phyloP scores from a whole-genome alignment of 441 rosid genomes.

The Populus trichocarpa region DNA sequence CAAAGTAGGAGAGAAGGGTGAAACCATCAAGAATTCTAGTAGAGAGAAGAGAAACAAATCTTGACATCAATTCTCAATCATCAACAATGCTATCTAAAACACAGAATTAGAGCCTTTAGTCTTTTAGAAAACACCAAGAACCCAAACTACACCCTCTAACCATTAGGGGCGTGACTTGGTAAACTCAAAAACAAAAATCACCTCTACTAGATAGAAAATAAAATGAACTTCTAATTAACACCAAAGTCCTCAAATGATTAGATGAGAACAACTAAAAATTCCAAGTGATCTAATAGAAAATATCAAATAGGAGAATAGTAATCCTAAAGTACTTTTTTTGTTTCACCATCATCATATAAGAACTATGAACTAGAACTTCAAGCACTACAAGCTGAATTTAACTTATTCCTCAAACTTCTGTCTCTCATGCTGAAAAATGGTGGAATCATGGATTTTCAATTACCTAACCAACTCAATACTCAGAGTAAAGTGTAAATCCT shows the following conservation, averaged over 20 bases:
- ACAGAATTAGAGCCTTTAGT: background rate
- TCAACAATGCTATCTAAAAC: background rate
- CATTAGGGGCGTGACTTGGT: background rate
- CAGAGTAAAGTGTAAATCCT: background rate
- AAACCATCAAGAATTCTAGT: background rate
- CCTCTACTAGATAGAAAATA: background rate
- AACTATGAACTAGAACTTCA: constrained; percentile 1
- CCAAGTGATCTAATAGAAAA: no score
- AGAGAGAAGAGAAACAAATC: background rate
- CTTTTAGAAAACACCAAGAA: background rate
- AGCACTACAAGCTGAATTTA: background rate
- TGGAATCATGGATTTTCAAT: background rate
- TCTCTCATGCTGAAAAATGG: background rate
- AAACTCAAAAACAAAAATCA: background rate
- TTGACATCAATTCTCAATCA: background rate
- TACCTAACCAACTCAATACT: background rate
- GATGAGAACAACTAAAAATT: background rate
- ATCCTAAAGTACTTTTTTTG: background rate
- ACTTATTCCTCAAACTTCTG: background rate
- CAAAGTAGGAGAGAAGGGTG: background rate
- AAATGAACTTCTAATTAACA: background rate
- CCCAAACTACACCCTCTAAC: background rate
- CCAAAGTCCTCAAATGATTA: background rate
- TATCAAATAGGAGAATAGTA: background rate
- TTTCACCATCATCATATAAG: background rate